A percentile compares a stretch with the other conserved stretches of the same genome.
These are phyloP conservation scores for Xylariaceae sp. DNA, from an alignment of 2,329 filamentous ascomycete species.

Conservation along the genomic window DNA sequence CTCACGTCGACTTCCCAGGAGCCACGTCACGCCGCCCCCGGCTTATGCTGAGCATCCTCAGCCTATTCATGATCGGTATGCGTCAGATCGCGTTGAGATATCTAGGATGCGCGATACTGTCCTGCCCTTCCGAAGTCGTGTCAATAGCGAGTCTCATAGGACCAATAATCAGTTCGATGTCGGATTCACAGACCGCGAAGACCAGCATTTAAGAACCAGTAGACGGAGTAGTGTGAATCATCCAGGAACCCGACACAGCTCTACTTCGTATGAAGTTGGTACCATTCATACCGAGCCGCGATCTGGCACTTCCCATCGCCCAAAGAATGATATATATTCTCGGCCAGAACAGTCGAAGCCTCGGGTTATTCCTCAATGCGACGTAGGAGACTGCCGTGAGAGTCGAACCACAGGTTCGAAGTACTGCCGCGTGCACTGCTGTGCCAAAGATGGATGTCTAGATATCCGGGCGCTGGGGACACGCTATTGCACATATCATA, in stretches of 20 bases:
- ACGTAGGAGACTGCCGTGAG: slow-evolving; percentile 7
- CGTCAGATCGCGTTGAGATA: neutral
- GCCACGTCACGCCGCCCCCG: neutral
- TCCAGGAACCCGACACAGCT: too few relatives aligned
- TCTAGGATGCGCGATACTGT: neutral
- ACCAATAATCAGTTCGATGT: neutral
- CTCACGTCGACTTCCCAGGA: neutral
- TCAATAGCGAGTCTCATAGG: neutral
- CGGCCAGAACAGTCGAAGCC: neutral
- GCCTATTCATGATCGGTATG: too few relatives aligned
- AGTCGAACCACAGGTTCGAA: neutral
- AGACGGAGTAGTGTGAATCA: too few relatives aligned
- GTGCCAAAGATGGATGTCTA: neutral
- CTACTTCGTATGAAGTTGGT: too few relatives aligned
- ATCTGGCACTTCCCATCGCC: neutral
- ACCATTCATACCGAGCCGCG: too few relatives aligned
- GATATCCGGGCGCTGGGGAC: slow-evolving; percentile 1
- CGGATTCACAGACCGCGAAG: neutral
- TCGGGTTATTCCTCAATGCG: neutral
- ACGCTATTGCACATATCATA: slow-evolving; percentile 3
- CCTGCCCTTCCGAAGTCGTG: neutral
- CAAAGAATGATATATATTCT: neutral
- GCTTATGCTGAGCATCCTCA: neutral
- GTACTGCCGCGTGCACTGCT: slow-evolving; percentile 6
- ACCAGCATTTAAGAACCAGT: too few relatives aligned